Conservation (phyloP, 192 early-diverging fungal genomes). For the Umbelopsis sp. region DNA sequence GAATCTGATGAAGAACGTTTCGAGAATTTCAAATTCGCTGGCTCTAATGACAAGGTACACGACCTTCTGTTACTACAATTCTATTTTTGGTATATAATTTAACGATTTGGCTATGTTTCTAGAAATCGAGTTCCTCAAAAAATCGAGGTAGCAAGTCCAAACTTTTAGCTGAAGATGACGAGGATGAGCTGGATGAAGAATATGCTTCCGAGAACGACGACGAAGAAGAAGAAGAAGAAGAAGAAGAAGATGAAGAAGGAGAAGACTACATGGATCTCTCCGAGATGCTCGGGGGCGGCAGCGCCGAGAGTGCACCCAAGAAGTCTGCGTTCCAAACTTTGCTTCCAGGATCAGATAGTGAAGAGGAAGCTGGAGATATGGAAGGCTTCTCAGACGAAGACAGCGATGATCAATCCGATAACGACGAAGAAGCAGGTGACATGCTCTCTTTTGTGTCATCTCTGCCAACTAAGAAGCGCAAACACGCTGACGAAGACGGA, state of each 20-base stretch:
- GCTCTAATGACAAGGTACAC: constrained; percentile 50
- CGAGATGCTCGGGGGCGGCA: constrained; percentile 60
- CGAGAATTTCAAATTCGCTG: constrained; percentile 63
- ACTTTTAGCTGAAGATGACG: constrained; percentile 32
- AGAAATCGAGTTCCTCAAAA: constrained; percentile 14
- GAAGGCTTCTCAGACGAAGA: constrained; percentile 25
- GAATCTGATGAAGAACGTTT: constrained; percentile 84
- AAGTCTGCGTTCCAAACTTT: constrained; percentile 37
- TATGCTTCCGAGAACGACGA: background rate
- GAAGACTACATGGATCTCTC: constrained; percentile 60
- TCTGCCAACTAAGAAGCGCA: constrained; percentile 61
- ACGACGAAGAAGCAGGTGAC: constrained; percentile 47
- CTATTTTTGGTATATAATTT: background rate
- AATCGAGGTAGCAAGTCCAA: constrained; percentile 23
- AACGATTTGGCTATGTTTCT: background rate
- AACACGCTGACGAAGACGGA: constrained; percentile 33
- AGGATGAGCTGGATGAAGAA: constrained; percentile 23
- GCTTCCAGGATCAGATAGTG: constrained; percentile 33
- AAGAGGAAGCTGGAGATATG: constrained; percentile 33
- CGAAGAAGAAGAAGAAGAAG: constrained; percentile 30
- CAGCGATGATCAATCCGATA: constrained; percentile 37
- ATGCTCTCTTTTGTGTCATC: constrained; percentile 70
- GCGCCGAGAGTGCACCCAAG: constrained; percentile 38
- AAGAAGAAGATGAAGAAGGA: constrained; percentile 50
- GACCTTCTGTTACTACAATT: background rate